Evolutionary conservation across 306 rosid genomes (phyloP).

Genomic region (Myrica gale): DNA sequence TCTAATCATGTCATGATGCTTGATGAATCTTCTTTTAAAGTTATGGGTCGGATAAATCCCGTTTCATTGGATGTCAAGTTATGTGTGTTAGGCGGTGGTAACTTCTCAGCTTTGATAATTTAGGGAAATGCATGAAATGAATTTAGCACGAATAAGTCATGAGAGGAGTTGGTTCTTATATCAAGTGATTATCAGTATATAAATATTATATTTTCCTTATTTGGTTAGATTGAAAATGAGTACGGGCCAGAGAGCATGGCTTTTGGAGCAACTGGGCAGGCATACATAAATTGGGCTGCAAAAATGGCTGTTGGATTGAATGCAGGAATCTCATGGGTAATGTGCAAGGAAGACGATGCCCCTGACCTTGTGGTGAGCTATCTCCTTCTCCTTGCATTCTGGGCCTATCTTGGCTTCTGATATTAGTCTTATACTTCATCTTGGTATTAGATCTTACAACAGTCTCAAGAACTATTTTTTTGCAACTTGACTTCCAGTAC

Average conservation of each 20-base stretch:
- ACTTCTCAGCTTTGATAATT: not conserved
- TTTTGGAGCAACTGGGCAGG: constrained; percentile 70
- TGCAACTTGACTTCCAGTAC: not conserved
- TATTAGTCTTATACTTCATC: not conserved
- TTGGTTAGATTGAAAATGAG: constrained; percentile 83
- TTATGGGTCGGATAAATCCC: not conserved
- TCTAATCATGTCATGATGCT: not conserved
- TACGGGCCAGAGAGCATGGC: constrained; percentile 65
- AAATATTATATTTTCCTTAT: constrained; percentile 1
- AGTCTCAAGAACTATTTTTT: not conserved
- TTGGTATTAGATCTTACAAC: not conserved
- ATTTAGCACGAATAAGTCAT: constrained; percentile 19
- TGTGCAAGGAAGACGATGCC: constrained; percentile 99
- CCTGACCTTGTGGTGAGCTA: constrained; percentile 84
- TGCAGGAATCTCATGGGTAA: constrained; percentile 97
- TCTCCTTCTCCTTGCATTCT: not conserved
- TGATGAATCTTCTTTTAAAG: constrained; percentile 6
- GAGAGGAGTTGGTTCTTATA: constrained; percentile 7
- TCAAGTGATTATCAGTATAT: not conserved
- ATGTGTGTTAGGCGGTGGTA: not conserved
- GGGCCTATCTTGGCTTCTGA: not conserved
- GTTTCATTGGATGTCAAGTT: not conserved
- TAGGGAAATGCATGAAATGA: constrained; percentile 6
- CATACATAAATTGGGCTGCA: constrained; percentile 88
- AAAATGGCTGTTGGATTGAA: constrained; percentile 83